These are phyloP conservation scores for Tubosaeta brunneosetosa DNA, from an alignment of 768 basidiomycete genomes.

Conservation along the genomic window DNA sequence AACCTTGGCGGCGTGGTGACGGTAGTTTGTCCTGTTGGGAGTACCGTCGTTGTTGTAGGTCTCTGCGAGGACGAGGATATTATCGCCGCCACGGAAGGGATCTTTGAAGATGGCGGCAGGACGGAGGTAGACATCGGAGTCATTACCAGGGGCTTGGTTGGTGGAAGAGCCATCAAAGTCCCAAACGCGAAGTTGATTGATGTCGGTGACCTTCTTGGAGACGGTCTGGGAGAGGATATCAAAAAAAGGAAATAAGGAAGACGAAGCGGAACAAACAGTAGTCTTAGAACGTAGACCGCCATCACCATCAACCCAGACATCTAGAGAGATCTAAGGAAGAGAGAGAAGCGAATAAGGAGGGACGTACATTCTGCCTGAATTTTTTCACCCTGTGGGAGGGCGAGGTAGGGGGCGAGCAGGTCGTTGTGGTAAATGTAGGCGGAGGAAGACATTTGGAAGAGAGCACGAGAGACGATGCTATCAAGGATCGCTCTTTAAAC, in stretches of 20 bases:
- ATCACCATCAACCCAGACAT: constrained; percentile 98
- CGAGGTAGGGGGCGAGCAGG: constrained; percentile 85
- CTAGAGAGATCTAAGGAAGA: constrained; percentile 37
- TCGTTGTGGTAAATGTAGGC: constrained; percentile 63
- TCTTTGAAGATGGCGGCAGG: constrained; percentile 98
- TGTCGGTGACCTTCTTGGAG: constrained; percentile 77
- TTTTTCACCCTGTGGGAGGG: constrained; percentile 85
- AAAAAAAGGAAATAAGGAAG: neutral
- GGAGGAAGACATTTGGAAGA: constrained; percentile 21
- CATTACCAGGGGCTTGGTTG: constrained; percentile 90
- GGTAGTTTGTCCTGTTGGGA: constrained; percentile 94
- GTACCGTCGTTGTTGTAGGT: constrained; percentile 99
- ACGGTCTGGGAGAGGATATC: constrained; percentile 58
- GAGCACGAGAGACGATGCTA: neutral
- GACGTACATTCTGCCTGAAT: constrained; percentile 90
- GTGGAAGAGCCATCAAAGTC: constrained; percentile 99
- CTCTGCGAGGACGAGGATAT: constrained; percentile 95
- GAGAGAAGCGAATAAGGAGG: neutral
- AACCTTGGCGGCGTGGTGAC: constrained; percentile 88
- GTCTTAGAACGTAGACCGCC: constrained; percentile 95
- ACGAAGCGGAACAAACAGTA: constrained; percentile 50
- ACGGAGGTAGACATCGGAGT: constrained; percentile 98
- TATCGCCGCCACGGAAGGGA: constrained; percentile 98
- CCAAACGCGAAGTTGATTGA: constrained; percentile 93
- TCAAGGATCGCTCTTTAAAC: constrained; percentile 22